Conservation (phyloP, 345 rosid genomes). For the Sapria himalayana region DNA sequence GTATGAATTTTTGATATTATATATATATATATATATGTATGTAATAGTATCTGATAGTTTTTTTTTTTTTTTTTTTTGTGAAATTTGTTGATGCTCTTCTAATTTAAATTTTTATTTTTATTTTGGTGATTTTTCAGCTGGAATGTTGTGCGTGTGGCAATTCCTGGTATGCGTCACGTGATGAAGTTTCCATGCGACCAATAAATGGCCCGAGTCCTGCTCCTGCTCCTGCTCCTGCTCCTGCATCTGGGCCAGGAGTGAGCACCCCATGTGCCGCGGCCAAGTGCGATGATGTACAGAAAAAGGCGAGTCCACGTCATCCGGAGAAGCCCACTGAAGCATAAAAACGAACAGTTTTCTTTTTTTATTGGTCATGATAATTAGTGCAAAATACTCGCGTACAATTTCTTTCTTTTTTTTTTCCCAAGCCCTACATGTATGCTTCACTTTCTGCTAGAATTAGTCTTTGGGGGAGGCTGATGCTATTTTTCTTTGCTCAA, state of each 20-base stretch:
- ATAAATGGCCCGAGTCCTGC: conserved; percentile 37
- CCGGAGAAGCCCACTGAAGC: conserved; percentile 28
- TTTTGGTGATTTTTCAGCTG: conserved; percentile 23
- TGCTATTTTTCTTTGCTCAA: too few species aligned
- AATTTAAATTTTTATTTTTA: conserved; percentile 4
- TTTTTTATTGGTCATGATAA: too few species aligned
- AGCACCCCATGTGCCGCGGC: conserved; percentile 34
- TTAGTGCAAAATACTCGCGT: too few species aligned
- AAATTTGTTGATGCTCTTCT: too few species aligned
- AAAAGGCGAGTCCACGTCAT: conserved; percentile 40
- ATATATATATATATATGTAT: background rate
- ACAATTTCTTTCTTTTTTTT: too few species aligned
- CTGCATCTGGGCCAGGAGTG: too few species aligned
- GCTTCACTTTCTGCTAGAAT: too few species aligned
- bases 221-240: conserved; percentile 24
- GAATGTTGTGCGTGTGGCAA: conserved; percentile 76
- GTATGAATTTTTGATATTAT: background rate
- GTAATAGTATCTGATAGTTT: background rate
- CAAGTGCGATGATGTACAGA: conserved; percentile 42
- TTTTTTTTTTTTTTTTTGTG: background rate
- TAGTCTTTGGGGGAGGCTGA: too few species aligned
- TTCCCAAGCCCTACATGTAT: too few species aligned
- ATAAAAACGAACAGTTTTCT: too few species aligned
- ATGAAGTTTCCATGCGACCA: conserved; percentile 55
- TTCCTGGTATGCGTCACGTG: conserved; percentile 86